Evolutionary conservation across 352 stramenopile genomes (phyloP).

Genomic region (Pilasporangium apinafurcum): DNA sequence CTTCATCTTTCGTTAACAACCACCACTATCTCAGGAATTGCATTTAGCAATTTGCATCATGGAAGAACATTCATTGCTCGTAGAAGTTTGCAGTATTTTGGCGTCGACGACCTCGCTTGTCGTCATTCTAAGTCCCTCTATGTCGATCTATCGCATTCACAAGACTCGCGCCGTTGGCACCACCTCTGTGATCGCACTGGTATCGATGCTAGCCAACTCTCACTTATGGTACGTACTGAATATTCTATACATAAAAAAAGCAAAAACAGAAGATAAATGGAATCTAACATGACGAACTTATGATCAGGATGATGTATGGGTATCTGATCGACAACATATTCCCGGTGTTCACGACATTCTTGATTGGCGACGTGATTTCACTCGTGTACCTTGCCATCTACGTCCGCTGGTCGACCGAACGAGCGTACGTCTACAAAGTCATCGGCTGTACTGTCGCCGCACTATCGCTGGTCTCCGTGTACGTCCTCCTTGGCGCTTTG

Average conservation of each 20-base stretch:
- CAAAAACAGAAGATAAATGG: too few relatives aligned
- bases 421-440: conserved; percentile 27
- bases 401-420: conserved; percentile 32
- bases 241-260: not conserved
- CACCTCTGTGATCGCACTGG: conserved; percentile 29
- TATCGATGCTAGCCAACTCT: conserved; percentile 29
- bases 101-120: conserved; percentile 24
- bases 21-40: too few relatives aligned
- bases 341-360: conserved; percentile 44
- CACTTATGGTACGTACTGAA: conserved; percentile 19
- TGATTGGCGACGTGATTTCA: conserved; percentile 28
- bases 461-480: conserved; percentile 25
- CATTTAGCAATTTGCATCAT: too few relatives aligned
- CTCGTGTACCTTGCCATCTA: conserved; percentile 44
- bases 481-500: conserved; percentile 29
- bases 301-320: conserved; percentile 10
- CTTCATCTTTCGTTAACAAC: too few relatives aligned
- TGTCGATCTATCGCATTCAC: conserved; percentile 28
- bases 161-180: conserved; percentile 22
- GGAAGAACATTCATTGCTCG: too few relatives aligned
- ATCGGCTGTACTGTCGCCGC: conserved; percentile 10
- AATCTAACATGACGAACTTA: too few relatives aligned
- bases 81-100: too few relatives aligned
- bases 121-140: conserved; percentile 27
- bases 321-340: conserved; percentile 1